Evolutionary conservation across 345 rosid species (phyloP).

Genomic region (Fremontodendron californicum): DNA sequence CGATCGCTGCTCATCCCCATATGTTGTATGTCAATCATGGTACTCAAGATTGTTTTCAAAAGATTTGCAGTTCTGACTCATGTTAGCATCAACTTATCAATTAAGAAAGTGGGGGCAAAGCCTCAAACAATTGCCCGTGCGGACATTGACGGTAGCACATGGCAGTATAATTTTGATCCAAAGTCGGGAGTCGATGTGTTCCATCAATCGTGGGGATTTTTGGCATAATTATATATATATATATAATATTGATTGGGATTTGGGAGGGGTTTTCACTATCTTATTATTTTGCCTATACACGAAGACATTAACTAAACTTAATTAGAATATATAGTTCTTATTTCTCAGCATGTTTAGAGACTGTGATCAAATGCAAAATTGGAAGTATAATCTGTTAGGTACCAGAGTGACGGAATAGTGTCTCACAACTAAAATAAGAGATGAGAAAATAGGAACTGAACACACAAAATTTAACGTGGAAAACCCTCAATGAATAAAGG

Average conservation of each 20-base stretch:
- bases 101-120: neutral
- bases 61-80: no score
- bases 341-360: neutral
- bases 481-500: no score
- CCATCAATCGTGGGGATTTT: neutral
- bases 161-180: neutral
- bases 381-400: neutral
- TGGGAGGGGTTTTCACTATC: no score
- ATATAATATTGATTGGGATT: neutral
- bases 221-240: no score
- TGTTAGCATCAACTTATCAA: no score
- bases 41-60: no score
- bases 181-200: neutral
- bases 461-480: no score
- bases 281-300: neutral
- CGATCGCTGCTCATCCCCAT: no score
- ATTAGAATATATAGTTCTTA: neutral
- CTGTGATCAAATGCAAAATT: neutral
- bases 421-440: no score
- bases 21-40: no score
- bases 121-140: neutral
- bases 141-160: neutral
- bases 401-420: no score
- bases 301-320: neutral
- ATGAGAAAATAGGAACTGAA: no score